Percentiles rank a stretch among this genome's conserved stretches.
Conservation (phyloP, 768 basidiomycete species). For the Porphyrellus cyaneotinctus region DNA sequence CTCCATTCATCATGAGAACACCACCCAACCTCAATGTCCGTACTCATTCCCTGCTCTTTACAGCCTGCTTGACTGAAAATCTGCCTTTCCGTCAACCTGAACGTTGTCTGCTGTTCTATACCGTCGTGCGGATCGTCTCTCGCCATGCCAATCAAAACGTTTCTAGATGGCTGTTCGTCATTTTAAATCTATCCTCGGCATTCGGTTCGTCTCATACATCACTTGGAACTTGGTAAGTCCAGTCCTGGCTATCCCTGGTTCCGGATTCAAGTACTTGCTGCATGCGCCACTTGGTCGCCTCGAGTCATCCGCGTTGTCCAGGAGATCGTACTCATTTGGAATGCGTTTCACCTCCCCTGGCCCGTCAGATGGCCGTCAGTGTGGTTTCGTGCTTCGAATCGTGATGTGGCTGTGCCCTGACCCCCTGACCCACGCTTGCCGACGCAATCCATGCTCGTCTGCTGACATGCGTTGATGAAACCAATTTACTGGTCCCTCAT, state of each 20-base stretch:
- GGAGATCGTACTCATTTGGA: not conserved
- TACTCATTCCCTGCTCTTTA: not conserved
- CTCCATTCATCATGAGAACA: not conserved
- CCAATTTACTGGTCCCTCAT: not conserved
- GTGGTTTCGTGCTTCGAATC: not conserved
- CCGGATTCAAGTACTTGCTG: conserved; percentile 1
- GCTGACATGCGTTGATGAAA: not conserved
- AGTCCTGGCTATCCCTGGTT: not conserved
- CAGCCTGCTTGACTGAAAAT: not conserved
- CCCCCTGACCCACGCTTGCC: not conserved
- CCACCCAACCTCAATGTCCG: not conserved
- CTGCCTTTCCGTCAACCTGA: not conserved
- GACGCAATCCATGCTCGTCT: not conserved
- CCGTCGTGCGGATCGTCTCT: not conserved
- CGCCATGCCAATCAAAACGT: conserved; percentile 24
- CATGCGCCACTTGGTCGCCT: conserved; percentile 9
- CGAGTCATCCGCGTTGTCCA: conserved; percentile 21
- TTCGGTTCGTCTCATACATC: conserved; percentile 6
- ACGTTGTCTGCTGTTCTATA: not conserved
- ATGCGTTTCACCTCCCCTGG: conserved; percentile 9
- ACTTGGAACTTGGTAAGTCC: not conserved
- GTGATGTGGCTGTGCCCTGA: not conserved
- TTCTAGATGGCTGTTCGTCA: conserved; percentile 18
- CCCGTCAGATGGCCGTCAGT: conserved; percentile 2
- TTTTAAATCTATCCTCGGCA: conserved; percentile 4